Evolutionary conservation across 768 basidiomycete genomes (phyloP).

Genomic region (Gyrodon lividus): DNA sequence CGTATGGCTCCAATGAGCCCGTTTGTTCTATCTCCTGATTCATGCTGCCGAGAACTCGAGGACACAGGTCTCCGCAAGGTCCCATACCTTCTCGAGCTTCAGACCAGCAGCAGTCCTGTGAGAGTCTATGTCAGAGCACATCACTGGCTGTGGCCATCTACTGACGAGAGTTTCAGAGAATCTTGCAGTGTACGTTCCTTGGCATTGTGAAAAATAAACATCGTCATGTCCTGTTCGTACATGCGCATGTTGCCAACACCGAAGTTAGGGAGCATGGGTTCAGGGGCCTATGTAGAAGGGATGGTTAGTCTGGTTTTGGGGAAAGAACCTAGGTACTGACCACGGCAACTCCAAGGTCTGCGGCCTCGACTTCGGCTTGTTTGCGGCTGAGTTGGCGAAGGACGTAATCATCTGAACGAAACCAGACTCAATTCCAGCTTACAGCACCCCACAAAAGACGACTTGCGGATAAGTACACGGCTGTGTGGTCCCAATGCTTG

Average conservation of each 20-base stretch:
- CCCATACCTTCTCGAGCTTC: conserved; percentile 33
- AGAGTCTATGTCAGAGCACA: conserved; percentile 2
- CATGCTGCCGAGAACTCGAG: conserved; percentile 25
- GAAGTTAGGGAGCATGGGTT: conserved; percentile 34
- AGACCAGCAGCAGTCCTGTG: conserved; percentile 23
- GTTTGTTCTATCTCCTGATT: not conserved
- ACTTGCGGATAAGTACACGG: conserved; percentile 34
- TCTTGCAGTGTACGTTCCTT: conserved; percentile 34
- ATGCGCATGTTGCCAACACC: conserved; percentile 29
- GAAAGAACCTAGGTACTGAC: conserved; percentile 9
- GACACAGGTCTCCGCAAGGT: conserved; percentile 26
- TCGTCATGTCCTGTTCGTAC: conserved; percentile 32
- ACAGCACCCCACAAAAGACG: not conserved
- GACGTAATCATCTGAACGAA: conserved; percentile 24
- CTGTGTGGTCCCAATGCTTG: conserved; percentile 29
- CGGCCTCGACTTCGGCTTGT: conserved; percentile 12
- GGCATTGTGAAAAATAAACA: conserved; percentile 31
- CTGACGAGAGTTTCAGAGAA: conserved; percentile 29
- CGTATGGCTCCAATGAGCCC: not conserved
- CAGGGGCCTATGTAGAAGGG: conserved; percentile 34
- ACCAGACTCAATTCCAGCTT: not conserved
- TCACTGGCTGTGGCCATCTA: not conserved
- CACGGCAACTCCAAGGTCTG: conserved; percentile 7
- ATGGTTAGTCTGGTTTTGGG: not conserved
- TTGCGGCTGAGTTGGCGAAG: conserved; percentile 16